These are phyloP conservation scores for Amanita polypyramis DNA, from an alignment of 768 basidiomycete species.

Conservation along the genomic window DNA sequence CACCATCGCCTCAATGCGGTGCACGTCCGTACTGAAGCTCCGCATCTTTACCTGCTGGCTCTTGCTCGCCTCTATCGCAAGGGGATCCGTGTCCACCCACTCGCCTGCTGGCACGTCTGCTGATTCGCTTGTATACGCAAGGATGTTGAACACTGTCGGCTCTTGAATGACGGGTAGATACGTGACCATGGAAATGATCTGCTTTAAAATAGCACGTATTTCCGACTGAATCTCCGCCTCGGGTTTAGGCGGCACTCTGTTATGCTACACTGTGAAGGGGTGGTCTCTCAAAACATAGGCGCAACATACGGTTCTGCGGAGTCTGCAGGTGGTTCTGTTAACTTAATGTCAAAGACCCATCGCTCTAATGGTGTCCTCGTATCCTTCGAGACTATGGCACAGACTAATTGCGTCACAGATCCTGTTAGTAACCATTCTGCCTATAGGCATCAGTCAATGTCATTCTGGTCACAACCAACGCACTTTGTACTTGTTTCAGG, in stretches of 20 bases:
- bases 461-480: conserved; percentile 6
- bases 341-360: conserved; percentile 96
- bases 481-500: conserved; percentile 89
- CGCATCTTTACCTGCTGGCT: conserved; percentile 91
- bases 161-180: conserved; percentile 95
- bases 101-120: conserved; percentile 87
- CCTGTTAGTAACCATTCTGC: conserved; percentile 91
- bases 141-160: conserved; percentile 93
- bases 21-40: conserved; percentile 96
- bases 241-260: conserved; percentile 41
- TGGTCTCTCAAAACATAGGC: conserved; percentile 8
- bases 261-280: conserved; percentile 33
- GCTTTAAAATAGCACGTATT: conserved; percentile 95
- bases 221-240: conserved; percentile 92
- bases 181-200: conserved; percentile 94
- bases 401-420: conserved; percentile 86
- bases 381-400: conserved; percentile 94
- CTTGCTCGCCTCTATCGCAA: conserved; percentile 88
- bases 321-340: conserved; percentile 55
- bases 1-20: conserved; percentile 96
- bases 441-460: neutral
- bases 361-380: conserved; percentile 85
- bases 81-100: conserved; percentile 93
- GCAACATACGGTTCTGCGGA: conserved; percentile 36
- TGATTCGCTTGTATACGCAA: conserved; percentile 89